Evolutionary conservation across 2,329 filamentous ascomycete species (phyloP).

Genomic region (Penicillium sp.): DNA sequence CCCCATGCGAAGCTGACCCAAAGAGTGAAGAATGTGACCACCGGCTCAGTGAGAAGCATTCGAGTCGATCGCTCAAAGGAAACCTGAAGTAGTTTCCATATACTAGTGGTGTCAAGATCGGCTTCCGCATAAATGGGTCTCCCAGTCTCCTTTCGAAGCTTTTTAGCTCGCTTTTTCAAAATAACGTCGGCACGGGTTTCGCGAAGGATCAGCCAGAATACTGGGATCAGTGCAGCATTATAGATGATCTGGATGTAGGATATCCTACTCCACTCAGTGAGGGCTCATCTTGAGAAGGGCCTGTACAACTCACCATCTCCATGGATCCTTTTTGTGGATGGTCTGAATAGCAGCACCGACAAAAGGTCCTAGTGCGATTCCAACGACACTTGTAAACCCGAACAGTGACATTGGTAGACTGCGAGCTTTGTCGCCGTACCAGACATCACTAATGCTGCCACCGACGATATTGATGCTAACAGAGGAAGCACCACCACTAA

Average conservation of each 20-base stretch:
- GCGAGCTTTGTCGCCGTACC: slow-evolving; percentile 39
- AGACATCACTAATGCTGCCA: slow-evolving; percentile 37
- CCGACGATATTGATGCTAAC: slow-evolving; percentile 45
- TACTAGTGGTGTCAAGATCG: slow-evolving; percentile 24
- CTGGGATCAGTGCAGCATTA: slow-evolving; percentile 41
- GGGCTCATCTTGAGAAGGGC: background rate
- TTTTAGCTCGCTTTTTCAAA: slow-evolving; percentile 39
- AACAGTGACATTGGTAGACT: slow-evolving; percentile 47
- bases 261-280: slow-evolving; percentile 34
- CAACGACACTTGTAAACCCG: slow-evolving; percentile 45
- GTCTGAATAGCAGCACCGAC: slow-evolving; percentile 42
- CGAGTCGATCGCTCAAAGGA: slow-evolving; percentile 41
- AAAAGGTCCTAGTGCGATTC: slow-evolving; percentile 47
- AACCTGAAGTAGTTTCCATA: slow-evolving; percentile 34
- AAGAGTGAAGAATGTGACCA: slow-evolving; percentile 45
- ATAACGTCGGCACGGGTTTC: slow-evolving; percentile 47
- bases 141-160: slow-evolving; percentile 39
- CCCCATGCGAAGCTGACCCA: slow-evolving; percentile 49
- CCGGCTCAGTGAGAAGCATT: slow-evolving; percentile 45
- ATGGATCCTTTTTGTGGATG: slow-evolving; percentile 34
- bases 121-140: slow-evolving; percentile 28
- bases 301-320: slow-evolving; percentile 40
- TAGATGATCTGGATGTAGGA: slow-evolving; percentile 48
- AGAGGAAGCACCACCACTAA: slow-evolving; percentile 46
- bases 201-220: slow-evolving; percentile 43